A percentile compares a stretch with the other conserved stretches of the same genome.
phyloP scores from a whole-genome alignment of 192 early-diverging fungal species.

The Linnemannia elongata region DNA sequence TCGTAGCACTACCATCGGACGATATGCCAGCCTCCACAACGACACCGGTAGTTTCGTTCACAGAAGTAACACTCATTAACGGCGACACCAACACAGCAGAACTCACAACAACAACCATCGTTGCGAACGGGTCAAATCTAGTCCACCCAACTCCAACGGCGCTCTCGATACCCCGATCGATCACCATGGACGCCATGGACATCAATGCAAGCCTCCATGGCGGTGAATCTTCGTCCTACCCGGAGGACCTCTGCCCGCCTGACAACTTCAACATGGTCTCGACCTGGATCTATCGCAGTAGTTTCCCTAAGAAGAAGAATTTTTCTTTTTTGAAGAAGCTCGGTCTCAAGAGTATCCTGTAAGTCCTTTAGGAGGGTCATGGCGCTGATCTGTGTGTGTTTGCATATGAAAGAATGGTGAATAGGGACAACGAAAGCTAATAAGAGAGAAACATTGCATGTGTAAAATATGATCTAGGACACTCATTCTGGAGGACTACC shows the following conservation, averaged over 20 bases:
- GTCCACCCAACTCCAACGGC: conserved; percentile 5
- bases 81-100: neutral
- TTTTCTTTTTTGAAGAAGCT: conserved; percentile 92
- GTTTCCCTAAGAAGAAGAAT: conserved; percentile 93
- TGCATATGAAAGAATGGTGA: neutral
- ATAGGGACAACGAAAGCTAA: neutral
- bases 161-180: conserved; percentile 24
- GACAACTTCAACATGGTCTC: conserved; percentile 98
- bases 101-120: neutral
- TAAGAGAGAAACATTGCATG: neutral
- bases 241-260: conserved; percentile 86
- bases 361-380: conserved; percentile 41
- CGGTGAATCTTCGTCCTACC: conserved; percentile 61
- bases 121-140: neutral
- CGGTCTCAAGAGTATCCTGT: conserved; percentile 89
- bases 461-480: conserved; percentile 65
- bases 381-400: neutral
- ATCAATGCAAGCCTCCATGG: conserved; percentile 6
- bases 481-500: conserved; percentile 94
- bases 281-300: conserved; percentile 93
- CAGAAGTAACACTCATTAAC: neutral
- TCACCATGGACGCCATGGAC: conserved; percentile 43
- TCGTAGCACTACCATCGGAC: neutral
- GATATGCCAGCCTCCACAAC: neutral
- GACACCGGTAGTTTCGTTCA: neutral